Conservation (phyloP, 2,329 filamentous ascomycete genomes). For the Ilyonectria robusta region DNA sequence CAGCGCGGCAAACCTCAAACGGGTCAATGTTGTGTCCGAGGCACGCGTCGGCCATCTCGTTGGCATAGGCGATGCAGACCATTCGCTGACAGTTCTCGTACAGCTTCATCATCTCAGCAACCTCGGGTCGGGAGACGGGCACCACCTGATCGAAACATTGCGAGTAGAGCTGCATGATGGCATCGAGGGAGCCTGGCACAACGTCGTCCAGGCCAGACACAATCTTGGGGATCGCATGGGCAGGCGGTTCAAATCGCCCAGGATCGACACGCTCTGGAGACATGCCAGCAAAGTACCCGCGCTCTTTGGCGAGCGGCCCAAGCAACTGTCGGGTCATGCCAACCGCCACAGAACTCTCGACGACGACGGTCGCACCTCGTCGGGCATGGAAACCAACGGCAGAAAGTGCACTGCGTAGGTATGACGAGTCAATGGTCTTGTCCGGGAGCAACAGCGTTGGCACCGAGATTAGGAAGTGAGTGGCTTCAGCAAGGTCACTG, state of each 20-base stretch:
- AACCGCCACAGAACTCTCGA: slow-evolving; percentile 69
- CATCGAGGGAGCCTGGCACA: slow-evolving; percentile 59
- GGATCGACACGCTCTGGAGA: slow-evolving; percentile 69
- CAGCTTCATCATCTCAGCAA: slow-evolving; percentile 71
- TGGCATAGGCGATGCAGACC: slow-evolving; percentile 68
- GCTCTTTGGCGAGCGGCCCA: slow-evolving; percentile 58
- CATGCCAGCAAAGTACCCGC: slow-evolving; percentile 63
- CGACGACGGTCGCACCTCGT: slow-evolving; percentile 62
- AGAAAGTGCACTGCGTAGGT: slow-evolving; percentile 59
- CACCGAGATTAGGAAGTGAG: slow-evolving; percentile 68
- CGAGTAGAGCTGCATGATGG: slow-evolving; percentile 61
- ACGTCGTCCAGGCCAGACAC: slow-evolving; percentile 66
- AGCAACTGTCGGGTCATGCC: slow-evolving; percentile 68
- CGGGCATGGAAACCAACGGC: slow-evolving; percentile 59
- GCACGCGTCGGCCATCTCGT: slow-evolving; percentile 71
- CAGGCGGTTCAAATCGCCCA: slow-evolving; percentile 58
- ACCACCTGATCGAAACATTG: slow-evolving; percentile 63
- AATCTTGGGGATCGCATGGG: slow-evolving; percentile 65
- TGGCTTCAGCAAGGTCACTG: slow-evolving; percentile 57
- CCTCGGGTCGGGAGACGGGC: slow-evolving; percentile 65
- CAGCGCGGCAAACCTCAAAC: slow-evolving; percentile 65
- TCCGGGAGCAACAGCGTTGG: slow-evolving; percentile 65
- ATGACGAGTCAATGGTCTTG: slow-evolving; percentile 63
- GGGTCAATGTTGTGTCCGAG: slow-evolving; percentile 61
- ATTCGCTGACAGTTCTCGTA: slow-evolving; percentile 72